Evolutionary conservation across 371 early-diverging fungal genomes (phyloP), one percentile per base, ranked within the genome.

Genomic region (Mortierella sp.): DNA sequence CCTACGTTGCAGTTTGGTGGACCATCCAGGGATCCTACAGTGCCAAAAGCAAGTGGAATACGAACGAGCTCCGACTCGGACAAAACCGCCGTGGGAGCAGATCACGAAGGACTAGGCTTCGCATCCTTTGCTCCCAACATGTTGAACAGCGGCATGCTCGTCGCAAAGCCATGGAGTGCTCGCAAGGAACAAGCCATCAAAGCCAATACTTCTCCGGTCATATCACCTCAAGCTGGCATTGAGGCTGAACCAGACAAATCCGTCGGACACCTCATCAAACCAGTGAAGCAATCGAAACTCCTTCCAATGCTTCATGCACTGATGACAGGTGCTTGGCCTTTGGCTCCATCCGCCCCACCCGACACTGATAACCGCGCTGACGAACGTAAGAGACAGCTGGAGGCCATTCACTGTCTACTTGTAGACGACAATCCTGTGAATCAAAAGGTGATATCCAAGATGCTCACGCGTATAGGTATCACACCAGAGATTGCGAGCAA

Each of bases 381-480:
- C 9, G 77, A 76, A 14, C 60, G 77, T 19, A 68, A 65, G 25
- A 53, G 51, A 1, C 77, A 76, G 37, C 59, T 76, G 6, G 61
- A 64, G 37, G 41, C 64, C 0, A 16, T 76, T 14, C 57, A 65
- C 19, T 76, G 77, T 31, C 47, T 81, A 16, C 29, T 79, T 9
- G 77, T 80, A 0, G 84, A 84, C 12, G 84, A 84, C 45, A 84
- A 84, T 52, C 80, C 79, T 22, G 77, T 84, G 47, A 84, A 84
- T 52, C 81, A 80, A 60, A 74, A 67, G 44, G 79, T 84, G 8
- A 71, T 82, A n/a, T 54, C 64, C 19, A 61, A 69, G 25, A 79
- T 79, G 60, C 43, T 84, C 53, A 43, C 58, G 5, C 77, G 78
- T n/a, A 57, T 81, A n/a, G 80, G 80, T 17, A 69, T 73, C 59